Conservation (phyloP, 495 filamentous ascomycete species). For the Penicillium ochrochloron region DNA sequence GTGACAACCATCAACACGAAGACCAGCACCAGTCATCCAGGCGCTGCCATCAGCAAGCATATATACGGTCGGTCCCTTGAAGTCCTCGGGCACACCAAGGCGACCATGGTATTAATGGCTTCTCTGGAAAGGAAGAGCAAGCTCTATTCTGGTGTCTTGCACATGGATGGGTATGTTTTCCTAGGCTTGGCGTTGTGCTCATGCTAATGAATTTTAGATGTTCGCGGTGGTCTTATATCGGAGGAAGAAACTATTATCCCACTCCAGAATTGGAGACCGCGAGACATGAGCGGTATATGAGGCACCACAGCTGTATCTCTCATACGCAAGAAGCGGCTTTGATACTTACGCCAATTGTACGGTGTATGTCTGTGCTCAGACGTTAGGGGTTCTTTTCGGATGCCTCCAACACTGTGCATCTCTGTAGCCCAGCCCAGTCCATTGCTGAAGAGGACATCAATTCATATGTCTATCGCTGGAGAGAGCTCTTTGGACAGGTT, state of each 20-base stretch:
- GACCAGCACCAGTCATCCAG: slow-evolving; percentile 47
- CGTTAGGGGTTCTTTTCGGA: slow-evolving; percentile 41
- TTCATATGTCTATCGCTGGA: slow-evolving; percentile 38
- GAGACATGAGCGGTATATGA: slow-evolving; percentile 32
- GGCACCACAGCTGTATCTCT: slow-evolving; percentile 34
- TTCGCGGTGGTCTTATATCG: slow-evolving; percentile 51
- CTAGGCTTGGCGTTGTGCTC: background rate
- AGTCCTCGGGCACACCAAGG: slow-evolving; percentile 45
- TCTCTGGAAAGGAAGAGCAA: slow-evolving; percentile 47
- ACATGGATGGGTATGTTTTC: slow-evolving; percentile 44
- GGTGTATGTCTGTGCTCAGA: slow-evolving; percentile 48
- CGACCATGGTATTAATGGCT: slow-evolving; percentile 44
- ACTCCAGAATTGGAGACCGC: slow-evolving; percentile 40
- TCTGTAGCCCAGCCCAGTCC: slow-evolving; percentile 28
- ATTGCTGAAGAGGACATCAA: slow-evolving; percentile 29
- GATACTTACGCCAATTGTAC: slow-evolving; percentile 49
- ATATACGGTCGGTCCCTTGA: slow-evolving; percentile 47
- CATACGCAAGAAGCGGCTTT: slow-evolving; percentile 33
- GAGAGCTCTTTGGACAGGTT: slow-evolving; percentile 38
- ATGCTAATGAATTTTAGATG: slow-evolving; percentile 23
- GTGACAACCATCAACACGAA: slow-evolving; percentile 47
- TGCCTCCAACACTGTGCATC: slow-evolving; percentile 17
- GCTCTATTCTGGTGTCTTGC: slow-evolving; percentile 55
- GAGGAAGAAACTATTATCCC: slow-evolving; percentile 44
- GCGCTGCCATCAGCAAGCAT: slow-evolving; percentile 48